Percentiles rank a stretch among this genome's conserved stretches.
Evolutionary conservation across 2,329 filamentous ascomycete genomes (phyloP).

Genomic region (Cladophialophora chaetospira): DNA sequence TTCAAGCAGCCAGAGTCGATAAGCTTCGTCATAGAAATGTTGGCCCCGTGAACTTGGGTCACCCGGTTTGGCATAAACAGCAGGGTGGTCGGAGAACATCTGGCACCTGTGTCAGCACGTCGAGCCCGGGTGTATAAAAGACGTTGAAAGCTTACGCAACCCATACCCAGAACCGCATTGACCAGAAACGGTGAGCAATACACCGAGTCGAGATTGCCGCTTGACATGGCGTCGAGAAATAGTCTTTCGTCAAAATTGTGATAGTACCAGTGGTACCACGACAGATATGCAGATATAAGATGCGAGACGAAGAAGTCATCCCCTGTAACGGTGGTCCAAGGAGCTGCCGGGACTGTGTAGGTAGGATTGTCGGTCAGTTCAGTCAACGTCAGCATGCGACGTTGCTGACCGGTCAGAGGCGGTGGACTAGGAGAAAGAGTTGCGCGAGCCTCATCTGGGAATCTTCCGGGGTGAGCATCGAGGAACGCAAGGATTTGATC

Average conservation of each 20-base stretch:
- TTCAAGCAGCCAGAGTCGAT: slow-evolving; percentile 41
- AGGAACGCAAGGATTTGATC: slow-evolving; percentile 35
- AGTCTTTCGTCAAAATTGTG: slow-evolving; percentile 38
- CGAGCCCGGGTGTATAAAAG: not conserved
- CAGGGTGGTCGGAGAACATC: slow-evolving; percentile 42
- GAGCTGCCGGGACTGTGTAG: slow-evolving; percentile 17
- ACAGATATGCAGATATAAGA: slow-evolving; percentile 39
- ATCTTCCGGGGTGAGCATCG: slow-evolving; percentile 12
- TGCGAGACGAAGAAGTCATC: slow-evolving; percentile 39
- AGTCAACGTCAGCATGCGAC: slow-evolving; percentile 18
- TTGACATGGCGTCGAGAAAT: slow-evolving; percentile 38
- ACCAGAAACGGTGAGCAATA: slow-evolving; percentile 42
- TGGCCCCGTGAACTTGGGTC: slow-evolving; percentile 38
- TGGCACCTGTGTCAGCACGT: slow-evolving; percentile 22
- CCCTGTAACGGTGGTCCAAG: slow-evolving; percentile 38
- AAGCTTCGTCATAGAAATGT: slow-evolving; percentile 41
- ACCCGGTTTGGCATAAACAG: slow-evolving; percentile 35
- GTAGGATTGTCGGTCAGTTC: slow-evolving; percentile 18
- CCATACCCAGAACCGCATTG: slow-evolving; percentile 38
- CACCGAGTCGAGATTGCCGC: slow-evolving; percentile 31
- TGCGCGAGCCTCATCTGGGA: slow-evolving; percentile 11
- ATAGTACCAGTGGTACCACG: slow-evolving; percentile 37
- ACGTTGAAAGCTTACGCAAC: slow-evolving; percentile 19
- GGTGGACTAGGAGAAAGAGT: slow-evolving; percentile 19
- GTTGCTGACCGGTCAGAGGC: slow-evolving; percentile 4